These are phyloP conservation scores for Carex myosuroides DNA, from an alignment of 176 grass and related monocot genomes.

Conservation along the genomic window DNA sequence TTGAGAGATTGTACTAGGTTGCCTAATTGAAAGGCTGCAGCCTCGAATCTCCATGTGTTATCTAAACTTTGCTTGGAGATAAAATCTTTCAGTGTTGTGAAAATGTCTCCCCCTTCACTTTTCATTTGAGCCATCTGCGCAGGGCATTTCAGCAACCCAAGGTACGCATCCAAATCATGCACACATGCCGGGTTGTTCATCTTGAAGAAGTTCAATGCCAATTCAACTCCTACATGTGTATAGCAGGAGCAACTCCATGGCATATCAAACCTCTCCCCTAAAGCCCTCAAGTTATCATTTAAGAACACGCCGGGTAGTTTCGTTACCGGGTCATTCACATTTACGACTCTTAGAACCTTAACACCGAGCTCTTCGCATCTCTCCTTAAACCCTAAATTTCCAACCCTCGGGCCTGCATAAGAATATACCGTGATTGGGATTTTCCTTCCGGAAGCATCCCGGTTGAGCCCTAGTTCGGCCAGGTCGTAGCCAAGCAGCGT, in stretches of 20 bases:
- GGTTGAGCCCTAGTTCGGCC: constrained; percentile 53
- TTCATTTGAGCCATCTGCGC: constrained; percentile 27
- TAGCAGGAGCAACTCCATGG: constrained; percentile 67
- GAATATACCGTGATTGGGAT: constrained; percentile 65
- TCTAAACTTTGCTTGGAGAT: constrained; percentile 28
- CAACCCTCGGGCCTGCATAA: constrained; percentile 56
- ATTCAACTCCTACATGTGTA: constrained; percentile 59
- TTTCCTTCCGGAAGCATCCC: neutral
- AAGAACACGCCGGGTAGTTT: constrained; percentile 64
- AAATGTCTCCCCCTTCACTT: constrained; percentile 31
- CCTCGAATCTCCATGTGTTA: constrained; percentile 48
- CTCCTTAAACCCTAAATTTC: constrained; percentile 59
- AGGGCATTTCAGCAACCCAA: constrained; percentile 56
- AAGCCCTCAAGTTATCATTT: constrained; percentile 42
- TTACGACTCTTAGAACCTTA: constrained; percentile 65
- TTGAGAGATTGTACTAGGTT: constrained; percentile 51
- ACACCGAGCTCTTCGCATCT: constrained; percentile 61
- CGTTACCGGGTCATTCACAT: constrained; percentile 60
- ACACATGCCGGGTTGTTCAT: constrained; percentile 51
- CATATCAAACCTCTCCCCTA: constrained; percentile 32
- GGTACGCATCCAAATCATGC: constrained; percentile 64
- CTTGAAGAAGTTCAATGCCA: constrained; percentile 66
- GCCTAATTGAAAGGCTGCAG: constrained; percentile 36
- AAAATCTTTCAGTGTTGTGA: constrained; percentile 33
- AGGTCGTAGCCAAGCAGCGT: constrained; percentile 68